A percentile compares a stretch with the other conserved stretches of the same genome.
These are phyloP conservation scores for Citeromyces siamensis DNA, from an alignment of 1,139 yeast species.

Conservation along the genomic window DNA sequence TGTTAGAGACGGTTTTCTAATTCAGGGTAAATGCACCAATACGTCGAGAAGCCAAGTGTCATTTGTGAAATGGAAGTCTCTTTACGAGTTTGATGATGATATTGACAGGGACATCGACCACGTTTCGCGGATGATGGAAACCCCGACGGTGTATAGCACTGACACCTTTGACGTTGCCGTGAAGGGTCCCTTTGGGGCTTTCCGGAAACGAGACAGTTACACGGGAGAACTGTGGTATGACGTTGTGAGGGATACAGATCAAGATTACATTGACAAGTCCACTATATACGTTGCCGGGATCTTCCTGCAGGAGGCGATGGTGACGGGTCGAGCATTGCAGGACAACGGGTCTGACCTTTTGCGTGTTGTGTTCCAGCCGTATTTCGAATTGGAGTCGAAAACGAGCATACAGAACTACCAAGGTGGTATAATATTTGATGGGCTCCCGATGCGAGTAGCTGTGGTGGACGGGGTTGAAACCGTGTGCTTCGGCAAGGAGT, in stretches of 20 bases:
- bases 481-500: background rate
- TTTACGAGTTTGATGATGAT: slow-evolving; percentile 62
- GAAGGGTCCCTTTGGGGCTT: slow-evolving; percentile 7
- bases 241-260: background rate
- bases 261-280: background rate
- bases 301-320: background rate
- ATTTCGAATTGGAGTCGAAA: background rate
- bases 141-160: too few species aligned
- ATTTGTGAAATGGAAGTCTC: slow-evolving; percentile 53
- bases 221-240: background rate
- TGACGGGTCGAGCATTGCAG: slow-evolving; percentile 1
- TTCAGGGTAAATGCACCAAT: slow-evolving; percentile 19
- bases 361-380: slow-evolving; percentile 1
- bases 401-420: too few species aligned
- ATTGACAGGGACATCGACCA: slow-evolving; percentile 59
- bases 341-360: background rate
- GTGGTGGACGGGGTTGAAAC: too few species aligned
- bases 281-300: slow-evolving; percentile 2
- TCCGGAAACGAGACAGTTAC: slow-evolving; percentile 7
- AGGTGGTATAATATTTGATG: too few species aligned
- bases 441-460: too few species aligned
- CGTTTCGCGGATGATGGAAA: slow-evolving; percentile 34
- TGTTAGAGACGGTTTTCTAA: slow-evolving; percentile 11
- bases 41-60: slow-evolving; percentile 61
- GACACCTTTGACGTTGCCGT: slow-evolving; percentile 6